Evolutionary conservation across 106 monocot genomes (phyloP).

Genomic region (Allium cepa): DNA sequence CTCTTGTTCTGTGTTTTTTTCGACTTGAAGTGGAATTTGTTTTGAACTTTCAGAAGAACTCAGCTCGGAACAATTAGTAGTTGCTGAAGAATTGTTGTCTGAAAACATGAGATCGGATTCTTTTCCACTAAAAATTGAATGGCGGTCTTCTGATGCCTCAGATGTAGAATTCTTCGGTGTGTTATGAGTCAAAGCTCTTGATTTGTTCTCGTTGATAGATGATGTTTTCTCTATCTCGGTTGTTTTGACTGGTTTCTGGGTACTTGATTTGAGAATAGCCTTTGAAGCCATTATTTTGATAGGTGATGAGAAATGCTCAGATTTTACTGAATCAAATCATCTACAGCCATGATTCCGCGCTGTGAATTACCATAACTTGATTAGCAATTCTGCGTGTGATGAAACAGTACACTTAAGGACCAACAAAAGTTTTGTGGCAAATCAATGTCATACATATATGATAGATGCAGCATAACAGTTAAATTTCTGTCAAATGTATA

Average conservation of each 20-base stretch:
- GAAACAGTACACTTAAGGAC: no score
- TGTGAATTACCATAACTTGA: no score
- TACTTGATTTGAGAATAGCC: background rate
- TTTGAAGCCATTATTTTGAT: constrained; percentile 19
- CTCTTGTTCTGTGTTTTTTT: constrained; percentile 7
- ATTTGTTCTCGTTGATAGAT: background rate
- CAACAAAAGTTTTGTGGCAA: no score
- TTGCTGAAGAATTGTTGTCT: constrained; percentile 8
- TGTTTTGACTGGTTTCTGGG: constrained; percentile 10
- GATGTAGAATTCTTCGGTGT: background rate
- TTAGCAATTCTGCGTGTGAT: no score
- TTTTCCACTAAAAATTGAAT: constrained; percentile 8
- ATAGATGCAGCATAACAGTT: no score
- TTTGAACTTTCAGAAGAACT: constrained; percentile 5
- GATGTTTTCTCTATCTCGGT: background rate
- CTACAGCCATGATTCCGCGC: no score
- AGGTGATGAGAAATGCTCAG: no score
- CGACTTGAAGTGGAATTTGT: constrained; percentile 6
- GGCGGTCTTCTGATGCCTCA: background rate
- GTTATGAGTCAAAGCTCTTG: background rate
- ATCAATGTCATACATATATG: no score
- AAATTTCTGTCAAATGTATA: no score
- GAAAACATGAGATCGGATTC: constrained; percentile 6
- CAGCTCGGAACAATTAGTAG: background rate
- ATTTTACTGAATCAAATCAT: no score